Evolutionary conservation across 257 asterid genomes (phyloP).

Genomic region (Forsythia viridissima): DNA sequence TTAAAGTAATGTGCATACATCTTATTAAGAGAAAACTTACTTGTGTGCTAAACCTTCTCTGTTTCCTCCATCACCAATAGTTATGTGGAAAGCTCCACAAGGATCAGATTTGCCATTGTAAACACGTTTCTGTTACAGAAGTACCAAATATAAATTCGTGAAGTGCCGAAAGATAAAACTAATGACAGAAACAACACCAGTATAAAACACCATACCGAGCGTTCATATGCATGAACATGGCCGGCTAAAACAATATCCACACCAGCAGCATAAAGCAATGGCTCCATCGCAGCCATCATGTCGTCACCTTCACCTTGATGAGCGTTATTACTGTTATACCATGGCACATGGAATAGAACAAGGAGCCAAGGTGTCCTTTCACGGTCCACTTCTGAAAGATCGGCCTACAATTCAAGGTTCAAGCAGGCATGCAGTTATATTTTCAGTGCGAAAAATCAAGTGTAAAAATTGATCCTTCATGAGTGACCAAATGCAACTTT

Average conservation of each 20-base stretch:
- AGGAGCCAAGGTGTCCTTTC: constrained; percentile 78
- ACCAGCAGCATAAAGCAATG: constrained; percentile 68
- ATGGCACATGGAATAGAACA: constrained; percentile 84
- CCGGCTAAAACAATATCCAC: constrained; percentile 75
- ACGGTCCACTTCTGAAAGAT: constrained; percentile 72
- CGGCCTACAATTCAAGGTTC: constrained; percentile 52
- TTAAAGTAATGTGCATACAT: background rate
- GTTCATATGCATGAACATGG: constrained; percentile 97
- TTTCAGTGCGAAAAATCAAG: background rate
- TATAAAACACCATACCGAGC: constrained; percentile 55
- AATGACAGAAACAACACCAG: background rate
- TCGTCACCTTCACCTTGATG: constrained; percentile 88
- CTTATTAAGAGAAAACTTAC: constrained; percentile 45
- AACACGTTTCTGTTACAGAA: constrained; percentile 58
- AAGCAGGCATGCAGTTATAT: constrained; percentile 8
- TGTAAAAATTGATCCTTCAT: background rate
- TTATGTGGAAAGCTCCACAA: constrained; percentile 84
- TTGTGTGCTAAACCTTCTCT: constrained; percentile 77
- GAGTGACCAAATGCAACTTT: background rate
- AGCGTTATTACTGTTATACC: constrained; percentile 88
- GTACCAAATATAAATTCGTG: constrained; percentile 16
- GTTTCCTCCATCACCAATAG: constrained; percentile 97
- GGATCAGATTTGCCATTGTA: constrained; percentile 55
- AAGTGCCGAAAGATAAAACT: constrained; percentile 4
- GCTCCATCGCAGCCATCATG: constrained; percentile 87